Evolutionary conservation across 2,329 filamentous ascomycete species (phyloP).

Genomic region (Aspergillus sp.): DNA sequence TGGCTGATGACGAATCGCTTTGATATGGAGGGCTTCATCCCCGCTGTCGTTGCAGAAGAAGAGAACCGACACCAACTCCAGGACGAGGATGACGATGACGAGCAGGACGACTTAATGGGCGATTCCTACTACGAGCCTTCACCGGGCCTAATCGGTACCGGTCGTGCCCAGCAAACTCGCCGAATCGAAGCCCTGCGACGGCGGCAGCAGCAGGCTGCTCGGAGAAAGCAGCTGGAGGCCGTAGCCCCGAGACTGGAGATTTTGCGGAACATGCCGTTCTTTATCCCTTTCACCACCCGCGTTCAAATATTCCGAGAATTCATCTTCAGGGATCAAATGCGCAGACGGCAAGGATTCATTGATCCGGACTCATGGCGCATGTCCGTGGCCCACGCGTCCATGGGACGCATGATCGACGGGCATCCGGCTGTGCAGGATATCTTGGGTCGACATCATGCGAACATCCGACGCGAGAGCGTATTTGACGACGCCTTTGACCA

Average conservation of each 20-base stretch:
- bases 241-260: slow-evolving; percentile 87
- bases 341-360: slow-evolving; percentile 65
- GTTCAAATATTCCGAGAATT: slow-evolving; percentile 94
- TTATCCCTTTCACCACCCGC: slow-evolving; percentile 86
- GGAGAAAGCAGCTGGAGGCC: slow-evolving; percentile 71
- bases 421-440: slow-evolving; percentile 40
- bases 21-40: slow-evolving; percentile 84
- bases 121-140: slow-evolving; percentile 31
- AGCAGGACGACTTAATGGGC: slow-evolving; percentile 46
- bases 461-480: slow-evolving; percentile 73
- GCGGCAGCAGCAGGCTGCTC: slow-evolving; percentile 65
- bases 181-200: slow-evolving; percentile 62
- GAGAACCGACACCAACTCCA: slow-evolving; percentile 70
- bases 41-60: slow-evolving; percentile 83
- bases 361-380: slow-evolving; percentile 76
- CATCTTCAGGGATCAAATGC: slow-evolving; percentile 76
- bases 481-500: slow-evolving; percentile 84
- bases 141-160: slow-evolving; percentile 53
- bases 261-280: slow-evolving; percentile 93
- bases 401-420: slow-evolving; percentile 41
- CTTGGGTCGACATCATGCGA: slow-evolving; percentile 66
- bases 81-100: slow-evolving; percentile 61
- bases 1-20: slow-evolving; percentile 92
- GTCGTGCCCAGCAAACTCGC: slow-evolving; percentile 62
- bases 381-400: slow-evolving; percentile 50